Percentiles rank a stretch among this genome's conserved stretches.
phyloP scores from a whole-genome alignment of 495 filamentous ascomycete genomes.

The Penicillium canariense region DNA sequence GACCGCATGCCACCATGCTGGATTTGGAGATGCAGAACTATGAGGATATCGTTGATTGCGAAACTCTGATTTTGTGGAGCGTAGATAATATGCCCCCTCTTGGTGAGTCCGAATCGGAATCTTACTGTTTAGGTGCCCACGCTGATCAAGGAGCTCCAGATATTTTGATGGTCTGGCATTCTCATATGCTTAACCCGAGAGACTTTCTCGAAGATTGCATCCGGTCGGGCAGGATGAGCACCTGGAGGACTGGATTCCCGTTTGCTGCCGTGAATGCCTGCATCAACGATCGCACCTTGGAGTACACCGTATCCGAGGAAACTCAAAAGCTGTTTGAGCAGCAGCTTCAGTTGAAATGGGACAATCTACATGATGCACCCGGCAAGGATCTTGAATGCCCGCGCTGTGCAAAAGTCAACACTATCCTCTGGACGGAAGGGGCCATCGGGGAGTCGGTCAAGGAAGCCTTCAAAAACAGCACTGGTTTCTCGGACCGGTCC shows the following conservation, averaged over 20 bases:
- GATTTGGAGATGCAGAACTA: constrained; percentile 10
- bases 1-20: constrained; percentile 8
- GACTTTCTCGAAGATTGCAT: constrained; percentile 75
- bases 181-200: constrained; percentile 78
- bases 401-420: constrained; percentile 37
- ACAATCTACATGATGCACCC: constrained; percentile 52
- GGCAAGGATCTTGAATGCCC: constrained; percentile 56
- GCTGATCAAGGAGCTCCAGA: constrained; percentile 41
- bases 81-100: constrained; percentile 25
- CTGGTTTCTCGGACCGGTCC: constrained; percentile 63
- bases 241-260: constrained; percentile 69
- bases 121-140: background rate
- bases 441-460: constrained; percentile 9
- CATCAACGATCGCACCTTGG: constrained; percentile 62
- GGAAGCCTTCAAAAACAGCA: constrained; percentile 14
- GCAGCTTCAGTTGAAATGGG: constrained; percentile 56
- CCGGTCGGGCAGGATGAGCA: constrained; percentile 52
- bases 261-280: constrained; percentile 60
- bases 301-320: constrained; percentile 51
- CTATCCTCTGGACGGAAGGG: constrained; percentile 27
- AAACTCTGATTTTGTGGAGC: constrained; percentile 16
- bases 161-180: constrained; percentile 86
- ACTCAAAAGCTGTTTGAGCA: constrained; percentile 48
- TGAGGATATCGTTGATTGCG: constrained; percentile 13
- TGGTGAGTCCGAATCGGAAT: constrained; percentile 19